Evolutionary conservation across 352 stramenopile species (phyloP).

Genomic region (Ophiocytium majus): DNA sequence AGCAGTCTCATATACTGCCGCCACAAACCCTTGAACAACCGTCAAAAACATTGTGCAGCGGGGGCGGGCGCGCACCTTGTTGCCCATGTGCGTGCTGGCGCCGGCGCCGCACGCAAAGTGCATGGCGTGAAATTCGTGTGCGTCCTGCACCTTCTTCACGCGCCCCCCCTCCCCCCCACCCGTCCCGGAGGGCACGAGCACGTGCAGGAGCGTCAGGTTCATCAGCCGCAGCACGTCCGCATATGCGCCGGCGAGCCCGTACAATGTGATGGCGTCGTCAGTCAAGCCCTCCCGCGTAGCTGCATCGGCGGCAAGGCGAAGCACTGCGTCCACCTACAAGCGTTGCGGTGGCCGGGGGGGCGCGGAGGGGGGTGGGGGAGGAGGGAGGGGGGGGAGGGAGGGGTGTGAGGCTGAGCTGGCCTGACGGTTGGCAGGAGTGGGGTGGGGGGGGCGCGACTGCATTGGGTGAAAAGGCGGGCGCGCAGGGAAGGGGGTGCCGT

Average conservation of each 20-base stretch:
- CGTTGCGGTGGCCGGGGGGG: too few relatives aligned
- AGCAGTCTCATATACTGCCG: too few relatives aligned
- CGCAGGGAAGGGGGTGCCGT: too few relatives aligned
- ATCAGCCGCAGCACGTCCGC: slow-evolving; percentile 2
- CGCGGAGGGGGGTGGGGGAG: too few relatives aligned
- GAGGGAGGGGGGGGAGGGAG: too few relatives aligned
- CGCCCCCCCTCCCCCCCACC: too few relatives aligned
- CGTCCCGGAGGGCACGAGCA: background rate
- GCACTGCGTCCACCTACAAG: slow-evolving; percentile 12
- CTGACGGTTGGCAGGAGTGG: too few relatives aligned
- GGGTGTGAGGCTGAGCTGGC: too few relatives aligned
- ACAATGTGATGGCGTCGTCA: background rate
- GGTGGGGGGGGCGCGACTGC: too few relatives aligned
- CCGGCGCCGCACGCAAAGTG: background rate
- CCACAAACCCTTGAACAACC: too few relatives aligned
- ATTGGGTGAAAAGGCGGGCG: too few relatives aligned
- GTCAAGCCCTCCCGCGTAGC: background rate
- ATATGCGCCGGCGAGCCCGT: background rate
- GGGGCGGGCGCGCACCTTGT: background rate
- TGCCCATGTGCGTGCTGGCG: background rate
- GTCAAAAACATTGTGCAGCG: too few relatives aligned
- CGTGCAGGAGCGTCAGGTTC: background rate
- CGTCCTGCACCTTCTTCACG: background rate
- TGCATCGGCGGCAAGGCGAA: background rate
- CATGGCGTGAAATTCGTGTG: background rate